Base-by-base conservation (phyloP, 768 basidiomycete genomes). In the Boletus huronensis region DNA sequence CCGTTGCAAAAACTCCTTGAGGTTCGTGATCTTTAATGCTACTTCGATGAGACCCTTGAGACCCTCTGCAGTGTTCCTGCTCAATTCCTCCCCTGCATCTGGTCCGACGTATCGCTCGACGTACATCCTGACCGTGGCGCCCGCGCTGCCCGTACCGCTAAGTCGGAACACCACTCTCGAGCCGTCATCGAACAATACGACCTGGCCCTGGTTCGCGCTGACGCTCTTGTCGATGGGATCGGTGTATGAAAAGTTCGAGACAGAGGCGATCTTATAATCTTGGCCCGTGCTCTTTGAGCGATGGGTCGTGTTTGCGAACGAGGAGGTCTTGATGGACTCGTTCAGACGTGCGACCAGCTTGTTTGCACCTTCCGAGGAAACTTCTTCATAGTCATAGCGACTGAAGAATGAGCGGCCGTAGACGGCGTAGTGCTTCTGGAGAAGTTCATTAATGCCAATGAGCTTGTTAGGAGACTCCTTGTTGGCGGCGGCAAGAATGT, bases 391-490 rank as follows among this genome's bases (percentile, higher is more conserved):
- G 75, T 99, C 97, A 73, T 99, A 98, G 58, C 95, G 88, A 63
- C 90, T 95, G 82, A 99, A 99, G 85, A 97, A 98, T 45, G 88
- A 93, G 55, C 97, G 92, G 41, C 97, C 97, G 72, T 99, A 98
- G 64, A 81, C 85, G 58, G 81, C 79, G 75, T 98, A 99, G 78
- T 95, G 93, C 65, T 81, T 82, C 62, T 83, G 78, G 21, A 96
- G 82, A 57, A 99, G 75, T 67, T 98, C 94, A 57, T 93, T 95
- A 75, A 99, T 97, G 11, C 91, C 90, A 48, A 89, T 76, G 26
- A 91, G 76, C 70, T 90, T 81, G 67, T 83, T 84, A 21, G 85
- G 82, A 8, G 87, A 88, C 19, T 82, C 74, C 64, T 77, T 79
- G 74, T 95, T 90, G 54, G 89, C 92, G 31, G 93, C 94, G 23